Conservation (phyloP, 331 rosid species). For the Malus hybrid region DNA sequence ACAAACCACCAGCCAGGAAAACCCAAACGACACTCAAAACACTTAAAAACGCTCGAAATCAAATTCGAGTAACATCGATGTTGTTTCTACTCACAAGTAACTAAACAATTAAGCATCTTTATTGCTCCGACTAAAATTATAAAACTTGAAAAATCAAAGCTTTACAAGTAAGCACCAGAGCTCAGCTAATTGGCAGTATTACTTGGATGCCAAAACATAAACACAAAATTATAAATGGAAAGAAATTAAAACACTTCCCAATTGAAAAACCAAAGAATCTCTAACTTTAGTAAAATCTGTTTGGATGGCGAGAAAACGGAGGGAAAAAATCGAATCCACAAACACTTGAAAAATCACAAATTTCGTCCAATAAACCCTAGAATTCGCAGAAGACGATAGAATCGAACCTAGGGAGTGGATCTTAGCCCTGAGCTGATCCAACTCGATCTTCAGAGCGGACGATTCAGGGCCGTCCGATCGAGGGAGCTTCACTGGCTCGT, state of each 20-base stretch:
- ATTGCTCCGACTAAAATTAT: neutral
- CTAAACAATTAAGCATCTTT: neutral
- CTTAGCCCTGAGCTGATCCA: constrained; percentile 69
- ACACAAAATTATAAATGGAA: neutral
- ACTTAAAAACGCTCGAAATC: neutral
- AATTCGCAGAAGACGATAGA: neutral
- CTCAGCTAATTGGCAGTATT: neutral
- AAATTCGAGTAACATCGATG: neutral
- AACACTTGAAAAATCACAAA: neutral
- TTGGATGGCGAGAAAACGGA: neutral
- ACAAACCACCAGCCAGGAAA: constrained; percentile 18
- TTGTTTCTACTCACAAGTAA: neutral
- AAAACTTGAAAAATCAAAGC: neutral
- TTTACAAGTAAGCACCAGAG: neutral
- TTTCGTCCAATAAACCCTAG: neutral
- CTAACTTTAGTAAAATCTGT: neutral
- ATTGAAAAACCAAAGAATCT: neutral
- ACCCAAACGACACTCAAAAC: neutral
- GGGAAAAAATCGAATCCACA: neutral
- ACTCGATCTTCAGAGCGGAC: constrained; percentile 56
- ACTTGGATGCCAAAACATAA: neutral
- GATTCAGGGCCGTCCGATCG: constrained; percentile 33
- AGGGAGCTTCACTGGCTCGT: constrained; percentile 1
- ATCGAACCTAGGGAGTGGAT: constrained; percentile 69
- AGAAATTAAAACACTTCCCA: neutral